phyloP scores from a whole-genome alignment of 176 grass and related monocot species.

The Phragmites australis region DNA sequence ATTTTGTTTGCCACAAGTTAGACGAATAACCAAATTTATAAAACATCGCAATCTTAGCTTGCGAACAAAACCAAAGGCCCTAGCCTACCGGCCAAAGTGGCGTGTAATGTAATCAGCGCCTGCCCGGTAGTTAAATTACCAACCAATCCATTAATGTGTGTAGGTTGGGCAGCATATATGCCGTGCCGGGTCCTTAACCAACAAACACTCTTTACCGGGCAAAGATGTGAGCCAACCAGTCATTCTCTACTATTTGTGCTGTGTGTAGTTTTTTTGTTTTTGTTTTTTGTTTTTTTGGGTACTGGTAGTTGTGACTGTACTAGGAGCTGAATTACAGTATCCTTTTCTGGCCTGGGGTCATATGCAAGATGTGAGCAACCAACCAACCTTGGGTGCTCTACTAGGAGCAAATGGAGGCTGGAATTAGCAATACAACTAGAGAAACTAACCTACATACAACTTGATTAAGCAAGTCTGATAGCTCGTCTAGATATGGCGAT shows the following conservation, averaged over 20 bases:
- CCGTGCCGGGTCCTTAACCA: constrained; percentile 14
- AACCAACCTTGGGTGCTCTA: neutral
- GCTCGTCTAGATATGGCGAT: neutral
- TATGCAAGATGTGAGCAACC: neutral
- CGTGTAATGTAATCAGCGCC: constrained; percentile 14
- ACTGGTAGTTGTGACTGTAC: neutral
- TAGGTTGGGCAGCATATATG: constrained; percentile 24
- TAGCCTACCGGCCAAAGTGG: neutral
- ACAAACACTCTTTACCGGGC: neutral
- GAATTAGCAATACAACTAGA: neutral
- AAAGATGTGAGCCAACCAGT: neutral
- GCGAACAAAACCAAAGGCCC: neutral
- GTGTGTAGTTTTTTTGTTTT: neutral
- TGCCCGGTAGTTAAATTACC: neutral
- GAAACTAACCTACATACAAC: neutral
- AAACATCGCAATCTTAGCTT: neutral
- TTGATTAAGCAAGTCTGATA: neutral
- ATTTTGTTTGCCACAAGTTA: neutral
- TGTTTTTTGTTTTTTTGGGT: neutral
- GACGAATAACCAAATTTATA: neutral
- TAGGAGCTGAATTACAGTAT: neutral
- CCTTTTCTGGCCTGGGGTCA: neutral
- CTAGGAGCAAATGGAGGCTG: neutral
- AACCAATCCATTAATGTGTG: constrained; percentile 14
- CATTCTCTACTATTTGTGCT: neutral